These are phyloP conservation scores for Annulohypoxylon stygium DNA, from an alignment of 495 filamentous ascomycete genomes.

Conservation along the genomic window DNA sequence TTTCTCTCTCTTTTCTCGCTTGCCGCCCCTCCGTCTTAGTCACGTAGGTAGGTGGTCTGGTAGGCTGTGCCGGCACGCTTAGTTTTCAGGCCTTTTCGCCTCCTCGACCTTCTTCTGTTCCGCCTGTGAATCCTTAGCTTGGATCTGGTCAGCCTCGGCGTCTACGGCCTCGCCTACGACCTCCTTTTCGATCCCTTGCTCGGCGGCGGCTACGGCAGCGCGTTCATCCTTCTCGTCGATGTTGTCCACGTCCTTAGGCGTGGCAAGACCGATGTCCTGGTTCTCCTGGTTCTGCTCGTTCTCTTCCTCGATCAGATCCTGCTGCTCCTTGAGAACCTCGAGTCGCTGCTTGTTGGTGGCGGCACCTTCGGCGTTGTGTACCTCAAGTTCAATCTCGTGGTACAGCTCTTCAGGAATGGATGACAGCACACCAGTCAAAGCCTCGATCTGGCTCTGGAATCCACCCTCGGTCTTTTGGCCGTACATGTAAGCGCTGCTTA, in stretches of 20 bases:
- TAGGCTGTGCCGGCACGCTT: constrained; percentile 3
- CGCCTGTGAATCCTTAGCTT: constrained; percentile 45
- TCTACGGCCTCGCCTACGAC: constrained; percentile 60
- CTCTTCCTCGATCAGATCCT: constrained; percentile 98
- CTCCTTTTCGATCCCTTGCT: constrained; percentile 55
- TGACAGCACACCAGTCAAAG: constrained; percentile 89
- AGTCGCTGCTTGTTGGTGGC: constrained; percentile 99
- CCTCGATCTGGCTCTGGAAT: constrained; percentile 91
- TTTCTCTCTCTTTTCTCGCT: not conserved
- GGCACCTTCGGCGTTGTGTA: constrained; percentile 95
- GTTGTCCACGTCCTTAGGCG: constrained; percentile 86
- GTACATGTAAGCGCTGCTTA: constrained; percentile 98
- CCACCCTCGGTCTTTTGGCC: constrained; percentile 80
- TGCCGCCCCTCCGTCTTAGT: constrained; percentile 1
- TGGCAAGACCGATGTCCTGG: constrained; percentile 76
- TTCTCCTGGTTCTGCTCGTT: constrained; percentile 87
- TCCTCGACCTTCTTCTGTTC: constrained; percentile 41
- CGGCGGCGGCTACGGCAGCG: constrained; percentile 54
- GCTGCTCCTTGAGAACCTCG: constrained; percentile 99
- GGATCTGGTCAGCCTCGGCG: constrained; percentile 57
- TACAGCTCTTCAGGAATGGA: constrained; percentile 98
- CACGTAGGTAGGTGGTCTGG: not conserved
- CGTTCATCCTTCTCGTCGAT: constrained; percentile 74
- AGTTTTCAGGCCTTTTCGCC: constrained; percentile 43
- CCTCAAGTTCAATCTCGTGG: constrained; percentile 99